phyloP scores from a whole-genome alignment of 2,329 filamentous ascomycete genomes.

The Fusarium nodosum region DNA sequence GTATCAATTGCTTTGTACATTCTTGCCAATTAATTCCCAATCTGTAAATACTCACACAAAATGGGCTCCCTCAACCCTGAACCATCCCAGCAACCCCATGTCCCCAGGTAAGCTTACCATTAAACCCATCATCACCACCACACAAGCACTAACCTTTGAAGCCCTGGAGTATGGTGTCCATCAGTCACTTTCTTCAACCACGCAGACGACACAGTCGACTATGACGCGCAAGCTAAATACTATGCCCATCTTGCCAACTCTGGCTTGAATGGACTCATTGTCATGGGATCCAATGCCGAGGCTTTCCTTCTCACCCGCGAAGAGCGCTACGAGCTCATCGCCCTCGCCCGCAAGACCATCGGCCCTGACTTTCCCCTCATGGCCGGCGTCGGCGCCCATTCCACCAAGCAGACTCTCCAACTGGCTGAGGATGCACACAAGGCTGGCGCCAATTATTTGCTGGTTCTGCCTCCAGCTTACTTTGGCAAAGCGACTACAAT shows the following conservation, averaged over 20 bases:
- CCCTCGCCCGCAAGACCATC: constrained; percentile 77
- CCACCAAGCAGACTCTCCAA: constrained; percentile 73
- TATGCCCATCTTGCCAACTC: constrained; percentile 64
- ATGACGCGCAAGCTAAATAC: constrained; percentile 64
- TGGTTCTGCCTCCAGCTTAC: constrained; percentile 74
- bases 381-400: constrained; percentile 75
- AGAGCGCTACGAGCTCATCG: constrained; percentile 69
- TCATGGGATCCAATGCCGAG: constrained; percentile 69
- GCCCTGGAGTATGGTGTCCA: constrained; percentile 61
- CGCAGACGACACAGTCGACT: constrained; percentile 62
- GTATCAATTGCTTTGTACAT: constrained; percentile 5
- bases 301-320: constrained; percentile 70
- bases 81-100: constrained; percentile 34
- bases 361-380: constrained; percentile 91
- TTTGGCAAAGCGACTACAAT: constrained; percentile 73
- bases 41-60: neutral
- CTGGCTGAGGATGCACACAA: constrained; percentile 69
- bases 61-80: constrained; percentile 38
- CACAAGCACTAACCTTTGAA: neutral
- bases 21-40: neutral
- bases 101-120: constrained; percentile 45
- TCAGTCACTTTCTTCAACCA: constrained; percentile 68
- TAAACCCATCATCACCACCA: neutral
- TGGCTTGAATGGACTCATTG: constrained; percentile 65
- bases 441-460: constrained; percentile 72